A percentile compares a stretch with the other conserved stretches of the same genome.
These are phyloP conservation scores for Saturnispora dispora DNA, from an alignment of 805 yeast genomes.

Conservation along the genomic window DNA sequence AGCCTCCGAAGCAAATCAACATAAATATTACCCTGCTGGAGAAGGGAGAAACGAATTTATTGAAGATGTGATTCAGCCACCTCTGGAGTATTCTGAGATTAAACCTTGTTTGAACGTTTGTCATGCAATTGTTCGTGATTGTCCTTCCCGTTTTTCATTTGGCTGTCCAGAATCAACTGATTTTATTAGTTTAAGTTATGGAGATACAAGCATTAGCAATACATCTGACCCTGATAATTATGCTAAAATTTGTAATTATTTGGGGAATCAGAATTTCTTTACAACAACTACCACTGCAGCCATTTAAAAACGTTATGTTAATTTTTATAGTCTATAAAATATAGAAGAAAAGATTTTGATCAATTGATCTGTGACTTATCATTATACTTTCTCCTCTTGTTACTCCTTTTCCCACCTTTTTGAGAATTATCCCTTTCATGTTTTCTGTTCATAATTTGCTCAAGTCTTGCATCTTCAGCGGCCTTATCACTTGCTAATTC, in stretches of 20 bases:
- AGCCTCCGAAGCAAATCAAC: conserved; percentile 31
- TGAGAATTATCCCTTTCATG: background rate
- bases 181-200: conserved; percentile 33
- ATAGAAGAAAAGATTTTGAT: background rate
- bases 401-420: background rate
- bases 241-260: background rate
- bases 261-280: background rate
- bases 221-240: background rate
- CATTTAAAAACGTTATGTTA: background rate
- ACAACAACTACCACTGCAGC: background rate
- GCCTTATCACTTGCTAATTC: conserved; percentile 4
- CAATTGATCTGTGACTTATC: background rate
- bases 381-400: conserved; percentile 2
- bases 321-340: background rate
- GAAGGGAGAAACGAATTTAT: conserved; percentile 55
- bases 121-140: conserved; percentile 65
- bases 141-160: conserved; percentile 73
- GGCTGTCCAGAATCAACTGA: conserved; percentile 50
- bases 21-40: conserved; percentile 36
- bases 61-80: conserved; percentile 44
- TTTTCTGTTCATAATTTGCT: conserved; percentile 5
- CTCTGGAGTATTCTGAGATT: conserved; percentile 59
- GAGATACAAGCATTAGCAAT: conserved; percentile 17
- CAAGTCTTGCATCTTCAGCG: conserved; percentile 2
- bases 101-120: conserved; percentile 83